Base-by-base conservation (phyloP, 768 basidiomycete species). In the Suillus brevipes region DNA sequence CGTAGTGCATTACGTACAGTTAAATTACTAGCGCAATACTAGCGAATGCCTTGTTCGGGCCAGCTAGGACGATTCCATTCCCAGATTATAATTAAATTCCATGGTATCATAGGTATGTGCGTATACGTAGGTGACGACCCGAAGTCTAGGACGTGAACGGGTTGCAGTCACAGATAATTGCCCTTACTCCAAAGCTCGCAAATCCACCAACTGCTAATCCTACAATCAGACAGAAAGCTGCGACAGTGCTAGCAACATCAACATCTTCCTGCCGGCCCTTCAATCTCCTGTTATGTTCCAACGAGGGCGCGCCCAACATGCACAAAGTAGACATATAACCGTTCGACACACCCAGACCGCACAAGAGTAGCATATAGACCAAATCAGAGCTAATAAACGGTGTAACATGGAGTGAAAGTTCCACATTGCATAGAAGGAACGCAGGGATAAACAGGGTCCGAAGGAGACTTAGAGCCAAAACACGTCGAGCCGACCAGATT, bases 391-490 rank as follows among this genome's bases (percentile, higher is more conserved):
- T 88, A 79, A 96, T 88, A 66, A 89, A 68, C 3, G 88, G 84
- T 7, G 63, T 31, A 8, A 72, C 63, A 9, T 74, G 71, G 6
- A 74, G 64, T 1, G 58, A 61, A 52, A 82, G 84, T 67, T 88
- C 86, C 49, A 96, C 78, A 72, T 97, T 97, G 82, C 95, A 97
- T 77, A 90, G 81, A n/a, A 97, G 82, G 76, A 97, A 90, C 49
- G 95, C 71, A 37, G 94, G 94, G 57, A 97, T 85, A 78, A 97
- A 96, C 40, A 94, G 71, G 2, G 89, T 90, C 62, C 95, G 87
- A 4, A 85, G 75, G 49, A 91, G 73, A 18, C 94, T 89, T 31
- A 93, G 77, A 7, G 73, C 71, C 18, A 94, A 73, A 45, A 96
- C 83, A 40, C 83, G 83, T 28, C 79, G 82, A 6, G 85, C 84